phyloP scores from a whole-genome alignment of 2,329 filamentous ascomycete genomes.

The Aspergillus piperis region DNA sequence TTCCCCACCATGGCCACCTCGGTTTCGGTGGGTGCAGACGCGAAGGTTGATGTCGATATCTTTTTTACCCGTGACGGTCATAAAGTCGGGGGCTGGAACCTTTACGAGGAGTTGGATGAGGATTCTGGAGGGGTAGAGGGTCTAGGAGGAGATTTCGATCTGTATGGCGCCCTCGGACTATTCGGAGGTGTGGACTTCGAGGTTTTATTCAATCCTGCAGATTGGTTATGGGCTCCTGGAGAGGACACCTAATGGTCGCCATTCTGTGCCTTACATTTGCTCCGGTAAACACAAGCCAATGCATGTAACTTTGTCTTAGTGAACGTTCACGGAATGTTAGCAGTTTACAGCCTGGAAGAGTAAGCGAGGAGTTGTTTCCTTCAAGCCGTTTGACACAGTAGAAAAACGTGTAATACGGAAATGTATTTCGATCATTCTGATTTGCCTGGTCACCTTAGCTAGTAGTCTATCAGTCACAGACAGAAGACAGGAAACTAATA shows the following conservation, averaged over 20 bases:
- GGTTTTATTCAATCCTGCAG: slow-evolving; percentile 51
- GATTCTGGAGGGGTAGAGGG: slow-evolving; percentile 62
- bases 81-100: slow-evolving; percentile 56
- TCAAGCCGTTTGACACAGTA: no score
- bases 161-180: slow-evolving; percentile 61
- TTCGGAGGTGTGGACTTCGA: slow-evolving; percentile 66
- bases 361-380: no score
- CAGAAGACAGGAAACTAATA: background rate
- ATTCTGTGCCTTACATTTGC: background rate
- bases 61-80: slow-evolving; percentile 63
- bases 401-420: background rate
- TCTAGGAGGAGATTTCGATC: slow-evolving; percentile 67
- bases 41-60: slow-evolving; percentile 49
- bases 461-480: background rate
- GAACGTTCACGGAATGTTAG: background rate
- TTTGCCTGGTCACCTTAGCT: background rate
- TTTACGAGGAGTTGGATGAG: slow-evolving; percentile 61
- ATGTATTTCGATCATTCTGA: background rate
- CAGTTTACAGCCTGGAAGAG: no score
- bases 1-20: slow-evolving; percentile 41
- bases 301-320: background rate
- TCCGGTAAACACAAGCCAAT: background rate
- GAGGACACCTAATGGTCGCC: background rate
- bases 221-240: slow-evolving; percentile 48
- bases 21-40: slow-evolving; percentile 20